Base-by-base conservation (phyloP, 2,329 filamentous ascomycete species). In the Talaromyces sp. region DNA sequence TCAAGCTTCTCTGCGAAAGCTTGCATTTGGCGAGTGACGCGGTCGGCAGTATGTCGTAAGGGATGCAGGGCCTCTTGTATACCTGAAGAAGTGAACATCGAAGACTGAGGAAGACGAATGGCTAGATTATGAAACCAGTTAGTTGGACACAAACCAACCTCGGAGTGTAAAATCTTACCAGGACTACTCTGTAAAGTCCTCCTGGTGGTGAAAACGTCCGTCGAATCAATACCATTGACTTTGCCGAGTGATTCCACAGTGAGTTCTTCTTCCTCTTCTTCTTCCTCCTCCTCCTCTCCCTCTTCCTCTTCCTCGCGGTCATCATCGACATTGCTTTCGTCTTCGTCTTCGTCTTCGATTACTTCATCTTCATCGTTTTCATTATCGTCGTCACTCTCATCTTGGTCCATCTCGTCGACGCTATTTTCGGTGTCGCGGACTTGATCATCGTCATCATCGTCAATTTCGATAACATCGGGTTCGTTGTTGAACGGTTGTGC, bases 1-100 rank as follows among this genome's bases (percentile, higher is more conserved):
- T 97, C 93, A 25, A 97, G 84, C 61, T 87, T 86, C 74, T 91
- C 89, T 43, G 93, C 93, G 74, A 97, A 97, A 53, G 88, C 85
- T 79, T 97, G 92, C 66, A 96, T 91, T 77, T 97, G 92, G 68
- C 89, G 87, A 60, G 91, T 90, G 36, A 91, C 88, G 51, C 86
- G 84, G 69, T 91, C 86, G 67, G 87, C 88, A 70, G 88, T 87
- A 69, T 85, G 83, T 74, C 86, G 86, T 69, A 90, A 79, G 19
- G 86, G 86, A 69, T 86, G 84, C 34, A 89, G 76, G 36, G 83
- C 81, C 70, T 85, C 79, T 63, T 80, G 79, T 22, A 83, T 78
- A 68, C 82, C 80, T 27, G 81, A 78, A 17, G 79, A 77, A 38
- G 81, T 82, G 63, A 81, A 78, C 45, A 80, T 73, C 36, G 72